Evolutionary conservation across 2,329 filamentous ascomycete species (phyloP).

Genomic region (Neofusicoccum laricinum): DNA sequence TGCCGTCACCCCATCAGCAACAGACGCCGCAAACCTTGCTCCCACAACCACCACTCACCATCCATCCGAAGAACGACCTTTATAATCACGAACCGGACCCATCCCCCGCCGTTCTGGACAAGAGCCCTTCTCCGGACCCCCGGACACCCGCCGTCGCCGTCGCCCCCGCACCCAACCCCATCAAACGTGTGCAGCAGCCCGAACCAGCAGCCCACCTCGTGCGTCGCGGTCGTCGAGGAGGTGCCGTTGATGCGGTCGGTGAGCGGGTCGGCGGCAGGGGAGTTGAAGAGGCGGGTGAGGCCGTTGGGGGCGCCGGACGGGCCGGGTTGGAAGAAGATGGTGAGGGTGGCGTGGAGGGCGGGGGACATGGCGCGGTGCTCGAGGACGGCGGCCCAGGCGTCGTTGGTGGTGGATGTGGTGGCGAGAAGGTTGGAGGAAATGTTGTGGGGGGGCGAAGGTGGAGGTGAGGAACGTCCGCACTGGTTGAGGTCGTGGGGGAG

Average conservation of each 20-base stretch:
- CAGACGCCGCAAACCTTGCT: too few relatives aligned
- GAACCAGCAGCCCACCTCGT: constrained; percentile 49
- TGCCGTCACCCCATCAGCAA: not conserved
- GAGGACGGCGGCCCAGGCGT: constrained; percentile 52
- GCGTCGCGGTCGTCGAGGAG: constrained; percentile 42
- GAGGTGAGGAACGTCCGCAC: not conserved
- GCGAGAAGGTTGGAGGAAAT: constrained; percentile 51
- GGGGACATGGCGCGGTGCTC: constrained; percentile 52
- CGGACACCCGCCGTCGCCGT: constrained; percentile 34
- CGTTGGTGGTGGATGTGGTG: constrained; percentile 51
- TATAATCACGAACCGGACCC: constrained; percentile 57
- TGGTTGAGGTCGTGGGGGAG: constrained; percentile 31
- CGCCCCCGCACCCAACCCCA: constrained; percentile 42
- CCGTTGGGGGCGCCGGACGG: constrained; percentile 34
- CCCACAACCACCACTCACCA: not conserved
- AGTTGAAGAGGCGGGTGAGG: constrained; percentile 54
- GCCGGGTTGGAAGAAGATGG: constrained; percentile 59
- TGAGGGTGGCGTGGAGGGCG: constrained; percentile 51
- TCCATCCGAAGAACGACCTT: constrained; percentile 50
- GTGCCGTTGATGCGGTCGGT: constrained; percentile 36
- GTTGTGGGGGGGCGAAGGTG: constrained; percentile 48
- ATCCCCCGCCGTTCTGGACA: constrained; percentile 46
- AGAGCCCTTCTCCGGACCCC: constrained; percentile 37
- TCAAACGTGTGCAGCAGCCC: constrained; percentile 48
- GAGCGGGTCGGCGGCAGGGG: constrained; percentile 36